Percentiles rank a stretch among this genome's conserved stretches.
phyloP scores from a whole-genome alignment of 495 filamentous ascomycete species.

The Talaromyces adpressus region DNA sequence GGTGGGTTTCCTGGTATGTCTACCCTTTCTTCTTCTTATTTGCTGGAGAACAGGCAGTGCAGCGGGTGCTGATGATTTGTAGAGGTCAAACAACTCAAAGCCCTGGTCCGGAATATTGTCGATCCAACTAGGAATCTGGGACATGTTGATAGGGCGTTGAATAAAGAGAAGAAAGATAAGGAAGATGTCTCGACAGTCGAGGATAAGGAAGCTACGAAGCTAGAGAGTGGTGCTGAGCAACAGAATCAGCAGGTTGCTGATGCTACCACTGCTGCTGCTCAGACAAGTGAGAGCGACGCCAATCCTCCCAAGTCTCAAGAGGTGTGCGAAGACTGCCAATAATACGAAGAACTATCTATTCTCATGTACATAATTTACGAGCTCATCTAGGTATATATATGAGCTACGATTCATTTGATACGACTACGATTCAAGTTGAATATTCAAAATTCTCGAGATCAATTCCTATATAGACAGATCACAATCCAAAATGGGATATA shows the following conservation, averaged over 20 bases:
- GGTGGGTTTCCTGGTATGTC: slow-evolving; percentile 81
- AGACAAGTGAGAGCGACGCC: slow-evolving; percentile 8
- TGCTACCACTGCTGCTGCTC: slow-evolving; percentile 3
- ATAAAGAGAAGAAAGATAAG: slow-evolving; percentile 13
- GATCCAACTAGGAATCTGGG: slow-evolving; percentile 71
- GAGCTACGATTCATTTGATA: not conserved
- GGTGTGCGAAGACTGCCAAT: slow-evolving; percentile 43
- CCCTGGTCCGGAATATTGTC: slow-evolving; percentile 76
- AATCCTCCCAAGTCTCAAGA: slow-evolving; percentile 9
- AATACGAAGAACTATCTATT: not conserved
- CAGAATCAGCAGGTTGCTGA: not conserved
- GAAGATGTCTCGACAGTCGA: not conserved
- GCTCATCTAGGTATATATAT: not conserved
- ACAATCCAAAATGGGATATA: not conserved
- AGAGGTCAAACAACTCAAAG: slow-evolving; percentile 88
- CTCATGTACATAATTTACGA: not conserved
- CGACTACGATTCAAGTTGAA: not conserved
- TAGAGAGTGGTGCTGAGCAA: not conserved
- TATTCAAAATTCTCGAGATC: not conserved
- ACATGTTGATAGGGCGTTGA: slow-evolving; percentile 62
- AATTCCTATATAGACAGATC: not conserved
- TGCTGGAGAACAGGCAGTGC: not conserved
- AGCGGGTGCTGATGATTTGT: not conserved
- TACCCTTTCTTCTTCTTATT: slow-evolving; percentile 10
- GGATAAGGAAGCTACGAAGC: not conserved